Evolutionary conservation across 1,284 basidiomycete species (phyloP).

Genomic region (Omphalotus olearius): DNA sequence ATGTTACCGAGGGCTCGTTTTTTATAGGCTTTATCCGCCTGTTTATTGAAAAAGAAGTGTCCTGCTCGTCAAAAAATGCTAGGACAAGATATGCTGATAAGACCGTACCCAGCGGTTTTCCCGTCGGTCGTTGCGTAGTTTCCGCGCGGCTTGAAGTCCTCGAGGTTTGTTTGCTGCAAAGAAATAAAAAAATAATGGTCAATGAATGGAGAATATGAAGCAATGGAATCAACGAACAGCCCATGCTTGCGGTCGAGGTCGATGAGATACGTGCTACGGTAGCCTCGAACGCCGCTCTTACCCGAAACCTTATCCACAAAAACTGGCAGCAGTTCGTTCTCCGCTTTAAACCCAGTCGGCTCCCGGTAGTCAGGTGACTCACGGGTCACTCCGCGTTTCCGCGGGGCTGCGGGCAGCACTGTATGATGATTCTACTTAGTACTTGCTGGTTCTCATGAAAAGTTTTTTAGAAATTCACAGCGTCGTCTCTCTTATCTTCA

Average conservation of each 20-base stretch:
- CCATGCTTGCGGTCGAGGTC: constrained; percentile 39
- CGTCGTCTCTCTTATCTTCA: background rate
- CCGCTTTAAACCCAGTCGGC: background rate
- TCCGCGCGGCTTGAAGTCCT: constrained; percentile 98
- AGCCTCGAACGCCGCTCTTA: background rate
- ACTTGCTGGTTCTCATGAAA: background rate
- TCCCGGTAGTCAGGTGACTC: background rate
- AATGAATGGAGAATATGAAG: constrained; percentile 12
- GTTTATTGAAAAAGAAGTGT: constrained; percentile 17
- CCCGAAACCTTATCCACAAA: constrained; percentile 10
- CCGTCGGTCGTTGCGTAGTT: constrained; percentile 92
- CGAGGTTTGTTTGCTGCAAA: constrained; percentile 90
- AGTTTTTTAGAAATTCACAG: background rate
- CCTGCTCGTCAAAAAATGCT: constrained; percentile 4
- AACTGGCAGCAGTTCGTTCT: constrained; percentile 2
- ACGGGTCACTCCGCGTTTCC: background rate
- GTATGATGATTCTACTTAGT: background rate
- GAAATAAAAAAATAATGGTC: constrained; percentile 15
- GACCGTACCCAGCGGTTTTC: constrained; percentile 92
- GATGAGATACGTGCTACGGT: constrained; percentile 4
- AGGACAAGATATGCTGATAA: constrained; percentile 6
- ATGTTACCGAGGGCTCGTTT: constrained; percentile 99
- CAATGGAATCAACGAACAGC: constrained; percentile 54
- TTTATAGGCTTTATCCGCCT: constrained; percentile 99
- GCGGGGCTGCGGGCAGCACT: background rate